Conservation (phyloP, 805 yeast species). For the Ogataea naganishii region DNA sequence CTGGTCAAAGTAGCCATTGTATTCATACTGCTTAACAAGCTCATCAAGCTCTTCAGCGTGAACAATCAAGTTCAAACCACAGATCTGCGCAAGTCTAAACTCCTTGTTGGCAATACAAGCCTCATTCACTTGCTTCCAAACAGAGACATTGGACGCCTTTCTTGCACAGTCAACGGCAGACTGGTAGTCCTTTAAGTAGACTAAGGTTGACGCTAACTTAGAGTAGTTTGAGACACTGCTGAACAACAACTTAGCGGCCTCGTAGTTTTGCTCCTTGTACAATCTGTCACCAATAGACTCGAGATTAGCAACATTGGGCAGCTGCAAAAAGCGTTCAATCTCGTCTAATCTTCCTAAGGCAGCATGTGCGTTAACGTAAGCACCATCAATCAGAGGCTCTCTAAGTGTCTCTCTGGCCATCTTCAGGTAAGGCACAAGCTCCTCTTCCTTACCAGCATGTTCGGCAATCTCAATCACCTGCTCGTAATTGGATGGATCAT, state of each 20-base stretch:
- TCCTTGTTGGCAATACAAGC: conserved; percentile 95
- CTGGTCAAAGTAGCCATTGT: conserved; percentile 86
- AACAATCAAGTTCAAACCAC: conserved; percentile 93
- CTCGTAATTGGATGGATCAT: conserved; percentile 82
- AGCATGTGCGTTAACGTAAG: conserved; percentile 82
- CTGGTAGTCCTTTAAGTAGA: conserved; percentile 85
- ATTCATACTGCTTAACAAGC: conserved; percentile 78
- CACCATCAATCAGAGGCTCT: conserved; percentile 91
- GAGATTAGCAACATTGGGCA: conserved; percentile 88
- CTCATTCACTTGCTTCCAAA: conserved; percentile 95
- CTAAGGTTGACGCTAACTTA: conserved; percentile 93
- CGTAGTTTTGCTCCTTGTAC: conserved; percentile 71
- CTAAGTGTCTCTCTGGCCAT: conserved; percentile 91
- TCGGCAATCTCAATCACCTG: conserved; percentile 92
- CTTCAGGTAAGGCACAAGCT: conserved; percentile 71
- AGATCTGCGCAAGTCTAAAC: conserved; percentile 94
- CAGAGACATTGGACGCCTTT: conserved; percentile 87
- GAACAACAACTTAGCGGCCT: conserved; percentile 87
- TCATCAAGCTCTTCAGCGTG: conserved; percentile 97
- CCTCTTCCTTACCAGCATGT: conserved; percentile 94
- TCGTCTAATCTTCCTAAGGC: conserved; percentile 65
- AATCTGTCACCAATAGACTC: conserved; percentile 89
- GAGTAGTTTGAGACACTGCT: conserved; percentile 87
- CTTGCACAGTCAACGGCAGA: conserved; percentile 98
- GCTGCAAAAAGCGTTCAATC: conserved; percentile 74